A percentile compares a stretch with the other conserved stretches of the same genome.
Conservation (phyloP, 2,329 filamentous ascomycete species). For the Colletotrichum gigasporum region DNA sequence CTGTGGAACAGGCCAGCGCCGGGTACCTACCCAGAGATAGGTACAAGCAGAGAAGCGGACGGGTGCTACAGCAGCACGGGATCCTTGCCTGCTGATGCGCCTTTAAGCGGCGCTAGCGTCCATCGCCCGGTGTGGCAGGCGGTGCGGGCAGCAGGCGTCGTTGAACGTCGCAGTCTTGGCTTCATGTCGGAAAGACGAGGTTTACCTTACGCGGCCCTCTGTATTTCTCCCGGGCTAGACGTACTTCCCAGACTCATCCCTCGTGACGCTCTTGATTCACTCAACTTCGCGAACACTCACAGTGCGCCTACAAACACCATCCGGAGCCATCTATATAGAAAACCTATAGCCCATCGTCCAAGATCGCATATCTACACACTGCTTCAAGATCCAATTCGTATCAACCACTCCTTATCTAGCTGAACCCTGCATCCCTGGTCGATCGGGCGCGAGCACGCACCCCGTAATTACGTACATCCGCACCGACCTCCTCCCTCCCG, state of each 20-base stretch:
- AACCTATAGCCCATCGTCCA: neutral
- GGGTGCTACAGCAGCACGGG: slow-evolving; percentile 1
- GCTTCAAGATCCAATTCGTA: neutral
- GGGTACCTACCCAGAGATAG: neutral
- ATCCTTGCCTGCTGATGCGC: slow-evolving; percentile 15
- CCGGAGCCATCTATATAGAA: no score
- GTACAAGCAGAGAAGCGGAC: neutral
- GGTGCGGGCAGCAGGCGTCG: neutral
- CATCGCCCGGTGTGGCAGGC: neutral
- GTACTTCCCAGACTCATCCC: neutral
- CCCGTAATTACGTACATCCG: slow-evolving; percentile 5
- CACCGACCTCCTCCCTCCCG: neutral
- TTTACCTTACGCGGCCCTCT: slow-evolving; percentile 25
- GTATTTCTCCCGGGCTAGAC: slow-evolving; percentile 12
- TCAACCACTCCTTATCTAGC: no score
- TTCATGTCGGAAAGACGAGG: slow-evolving; percentile 26
- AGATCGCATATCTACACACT: neutral
- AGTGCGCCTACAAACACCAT: neutral
- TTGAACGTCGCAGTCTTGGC: slow-evolving; percentile 27
- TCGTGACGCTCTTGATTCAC: neutral
- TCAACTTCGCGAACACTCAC: neutral
- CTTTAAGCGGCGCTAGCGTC: slow-evolving; percentile 7
- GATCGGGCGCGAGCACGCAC: neutral
- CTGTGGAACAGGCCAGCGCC: slow-evolving; percentile 1
- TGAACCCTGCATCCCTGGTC: slow-evolving; percentile 4